These are phyloP conservation scores for Lycium ferocissimum DNA, from an alignment of 257 asterid species.

Conservation along the genomic window DNA sequence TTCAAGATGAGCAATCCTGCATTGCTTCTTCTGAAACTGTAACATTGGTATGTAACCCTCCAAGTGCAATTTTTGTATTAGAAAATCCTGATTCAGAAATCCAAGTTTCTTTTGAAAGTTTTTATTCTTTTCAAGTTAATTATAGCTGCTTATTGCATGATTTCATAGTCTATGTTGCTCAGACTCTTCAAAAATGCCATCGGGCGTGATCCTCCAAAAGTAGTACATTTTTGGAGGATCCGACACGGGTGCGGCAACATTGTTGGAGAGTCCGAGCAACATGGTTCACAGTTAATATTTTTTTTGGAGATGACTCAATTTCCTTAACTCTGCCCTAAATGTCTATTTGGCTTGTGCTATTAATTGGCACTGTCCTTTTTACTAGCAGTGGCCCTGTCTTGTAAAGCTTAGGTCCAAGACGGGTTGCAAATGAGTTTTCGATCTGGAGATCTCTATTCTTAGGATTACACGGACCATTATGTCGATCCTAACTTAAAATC, in stretches of 20 bases:
- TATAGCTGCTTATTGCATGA: neutral
- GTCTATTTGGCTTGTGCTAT: neutral
- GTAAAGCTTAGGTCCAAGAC: neutral
- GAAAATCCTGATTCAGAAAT: constrained; percentile 64
- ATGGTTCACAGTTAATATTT: neutral
- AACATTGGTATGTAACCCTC: constrained; percentile 23
- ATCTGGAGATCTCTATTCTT: neutral
- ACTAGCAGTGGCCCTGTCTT: neutral
- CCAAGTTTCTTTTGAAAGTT: constrained; percentile 48
- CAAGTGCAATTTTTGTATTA: constrained; percentile 1
- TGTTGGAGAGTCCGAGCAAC: no score
- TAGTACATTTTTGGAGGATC: no score
- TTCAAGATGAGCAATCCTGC: neutral
- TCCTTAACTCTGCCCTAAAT: neutral
- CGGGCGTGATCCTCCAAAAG: no score
- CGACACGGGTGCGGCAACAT: no score
- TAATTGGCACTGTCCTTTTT: neutral
- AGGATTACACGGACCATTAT: neutral
- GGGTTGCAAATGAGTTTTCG: neutral
- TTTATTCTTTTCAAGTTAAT: constrained; percentile 1
- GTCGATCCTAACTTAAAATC: neutral
- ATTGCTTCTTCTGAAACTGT: neutral
- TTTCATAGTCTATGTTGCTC: no score
- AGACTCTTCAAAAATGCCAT: no score
- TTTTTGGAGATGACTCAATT: constrained; percentile 21